phyloP scores from a whole-genome alignment of 495 filamentous ascomycete species.

The Rostrohypoxylon terebratum region DNA sequence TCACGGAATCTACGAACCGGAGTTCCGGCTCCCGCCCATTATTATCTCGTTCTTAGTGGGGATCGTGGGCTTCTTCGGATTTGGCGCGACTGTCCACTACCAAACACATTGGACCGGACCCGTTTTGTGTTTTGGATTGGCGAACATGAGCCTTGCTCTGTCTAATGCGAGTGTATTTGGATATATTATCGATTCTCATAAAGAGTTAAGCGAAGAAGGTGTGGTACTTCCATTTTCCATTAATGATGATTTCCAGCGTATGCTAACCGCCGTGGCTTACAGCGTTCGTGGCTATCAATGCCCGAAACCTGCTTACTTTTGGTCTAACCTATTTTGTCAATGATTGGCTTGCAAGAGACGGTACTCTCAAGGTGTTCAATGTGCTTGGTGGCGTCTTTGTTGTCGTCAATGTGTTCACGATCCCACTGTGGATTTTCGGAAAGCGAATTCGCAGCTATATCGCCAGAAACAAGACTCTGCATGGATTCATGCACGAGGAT shows the following conservation, averaged over 20 bases:
- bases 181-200: slow-evolving; percentile 66
- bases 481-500: slow-evolving; percentile 64
- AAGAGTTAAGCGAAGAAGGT: slow-evolving; percentile 62
- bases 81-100: slow-evolving; percentile 68
- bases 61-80: slow-evolving; percentile 68
- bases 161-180: slow-evolving; percentile 65
- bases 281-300: slow-evolving; percentile 68
- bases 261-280: slow-evolving; percentile 26
- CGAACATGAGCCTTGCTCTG: slow-evolving; percentile 66
- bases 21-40: slow-evolving; percentile 65
- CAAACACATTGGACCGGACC: slow-evolving; percentile 67
- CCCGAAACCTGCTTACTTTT: slow-evolving; percentile 65
- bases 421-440: slow-evolving; percentile 67
- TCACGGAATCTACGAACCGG: slow-evolving; percentile 65
- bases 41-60: slow-evolving; percentile 57
- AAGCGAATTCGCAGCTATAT: slow-evolving; percentile 61
- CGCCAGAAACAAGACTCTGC: slow-evolving; percentile 59
- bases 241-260: not conserved
- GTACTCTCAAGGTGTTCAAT: slow-evolving; percentile 62
- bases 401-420: slow-evolving; percentile 59
- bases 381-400: slow-evolving; percentile 63
- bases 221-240: slow-evolving; percentile 8
- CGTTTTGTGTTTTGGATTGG: slow-evolving; percentile 64
- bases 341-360: slow-evolving; percentile 60
- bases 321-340: slow-evolving; percentile 67